Evolutionary conservation across 1,139 yeast genomes (phyloP).

Genomic region (Saccharomyces hybrid): DNA sequence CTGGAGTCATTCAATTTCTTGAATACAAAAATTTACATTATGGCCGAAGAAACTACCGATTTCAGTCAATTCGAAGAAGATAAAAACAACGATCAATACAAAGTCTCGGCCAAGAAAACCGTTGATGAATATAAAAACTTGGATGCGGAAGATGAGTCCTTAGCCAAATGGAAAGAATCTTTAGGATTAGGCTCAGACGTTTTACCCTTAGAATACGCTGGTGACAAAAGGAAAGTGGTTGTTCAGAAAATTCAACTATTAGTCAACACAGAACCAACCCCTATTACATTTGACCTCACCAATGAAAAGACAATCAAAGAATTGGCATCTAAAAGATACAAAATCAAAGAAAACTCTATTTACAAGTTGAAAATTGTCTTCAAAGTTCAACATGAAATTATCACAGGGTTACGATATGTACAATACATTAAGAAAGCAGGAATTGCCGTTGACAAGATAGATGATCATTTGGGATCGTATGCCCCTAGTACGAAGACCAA

Average conservation of each 20-base stretch:
- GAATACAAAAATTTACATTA: constrained; percentile 18
- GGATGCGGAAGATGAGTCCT: constrained; percentile 86
- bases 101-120: constrained; percentile 77
- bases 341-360: constrained; percentile 69
- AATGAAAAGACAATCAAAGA: constrained; percentile 42
- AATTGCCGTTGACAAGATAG: constrained; percentile 75
- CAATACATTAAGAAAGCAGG: constrained; percentile 84
- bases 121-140: constrained; percentile 74
- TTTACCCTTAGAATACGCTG: constrained; percentile 53
- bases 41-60: constrained; percentile 31
- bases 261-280: constrained; percentile 51
- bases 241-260: constrained; percentile 66
- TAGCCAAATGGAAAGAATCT: constrained; percentile 89
- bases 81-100: constrained; percentile 60
- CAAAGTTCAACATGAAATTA: constrained; percentile 82
- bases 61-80: constrained; percentile 43
- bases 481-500: constrained; percentile 83
- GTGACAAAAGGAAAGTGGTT: constrained; percentile 72
- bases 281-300: constrained; percentile 60
- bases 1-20: not conserved
- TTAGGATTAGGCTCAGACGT: constrained; percentile 60
- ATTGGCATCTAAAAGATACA: constrained; percentile 38
- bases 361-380: constrained; percentile 71
- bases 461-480: constrained; percentile 83
- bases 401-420: constrained; percentile 81